These are phyloP conservation scores for Lotmaria passim DNA, from an alignment of 208 protist species.

Conservation along the genomic window DNA sequence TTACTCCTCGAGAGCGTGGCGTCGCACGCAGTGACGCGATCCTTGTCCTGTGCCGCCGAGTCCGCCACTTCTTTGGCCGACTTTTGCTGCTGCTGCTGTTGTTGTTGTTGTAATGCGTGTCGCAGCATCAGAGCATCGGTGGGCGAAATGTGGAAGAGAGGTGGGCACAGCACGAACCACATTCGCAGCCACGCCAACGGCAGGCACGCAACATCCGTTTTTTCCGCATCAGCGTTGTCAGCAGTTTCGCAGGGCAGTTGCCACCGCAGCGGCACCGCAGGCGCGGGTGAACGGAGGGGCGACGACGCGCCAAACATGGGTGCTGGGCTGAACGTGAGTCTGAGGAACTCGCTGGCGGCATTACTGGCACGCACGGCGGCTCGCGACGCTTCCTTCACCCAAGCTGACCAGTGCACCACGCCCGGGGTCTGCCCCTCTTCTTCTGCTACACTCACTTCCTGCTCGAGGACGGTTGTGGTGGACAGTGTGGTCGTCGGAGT, in stretches of 20 bases:
- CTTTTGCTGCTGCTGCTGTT: not conserved
- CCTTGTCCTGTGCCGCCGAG: not conserved
- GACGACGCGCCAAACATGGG: not conserved
- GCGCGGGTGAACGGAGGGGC: not conserved
- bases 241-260: no score
- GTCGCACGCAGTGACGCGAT: not conserved
- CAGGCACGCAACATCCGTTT: constrained; percentile 32
- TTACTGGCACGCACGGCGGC: constrained; percentile 43
- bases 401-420: constrained; percentile 25
- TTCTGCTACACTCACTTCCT: constrained; percentile 1
- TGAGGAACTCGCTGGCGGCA: constrained; percentile 56
- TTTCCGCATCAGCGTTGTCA: no score
- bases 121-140: constrained; percentile 36
- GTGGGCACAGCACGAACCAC: constrained; percentile 57
- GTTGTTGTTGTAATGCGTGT: constrained; percentile 16
- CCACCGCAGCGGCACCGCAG: constrained; percentile 17
- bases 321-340: constrained; percentile 28
- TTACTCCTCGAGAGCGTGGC: not conserved
- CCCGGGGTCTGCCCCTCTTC: not conserved
- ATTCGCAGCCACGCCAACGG: constrained; percentile 52
- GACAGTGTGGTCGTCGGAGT: not conserved
- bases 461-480: constrained; percentile 4
- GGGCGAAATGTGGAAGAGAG: constrained; percentile 53
- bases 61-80: no score
- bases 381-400: constrained; percentile 40